Percentiles rank a stretch among this genome's conserved stretches.
phyloP scores from a whole-genome alignment of 2,329 filamentous ascomycete species.

The Aspergillus texensis region DNA sequence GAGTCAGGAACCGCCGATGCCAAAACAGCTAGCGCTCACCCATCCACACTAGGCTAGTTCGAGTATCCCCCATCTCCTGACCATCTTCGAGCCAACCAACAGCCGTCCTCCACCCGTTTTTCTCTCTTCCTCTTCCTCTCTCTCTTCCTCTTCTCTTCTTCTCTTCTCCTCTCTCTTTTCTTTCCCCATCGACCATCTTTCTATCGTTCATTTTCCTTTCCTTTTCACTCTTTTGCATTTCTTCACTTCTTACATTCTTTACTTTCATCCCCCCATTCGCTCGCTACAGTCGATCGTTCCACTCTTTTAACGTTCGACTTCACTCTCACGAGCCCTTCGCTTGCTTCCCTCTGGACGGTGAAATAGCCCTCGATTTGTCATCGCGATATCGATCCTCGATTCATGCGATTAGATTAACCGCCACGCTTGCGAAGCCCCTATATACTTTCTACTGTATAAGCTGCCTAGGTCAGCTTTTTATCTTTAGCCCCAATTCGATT shows the following conservation, averaged over 20 bases:
- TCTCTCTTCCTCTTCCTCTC: constrained; percentile 10
- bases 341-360: constrained; percentile 38
- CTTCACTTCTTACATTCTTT: constrained; percentile 28
- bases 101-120: constrained; percentile 19
- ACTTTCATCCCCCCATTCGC: constrained; percentile 32
- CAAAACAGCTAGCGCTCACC: constrained; percentile 17
- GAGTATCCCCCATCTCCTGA: constrained; percentile 23
- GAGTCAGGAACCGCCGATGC: constrained; percentile 17
- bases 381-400: constrained; percentile 3
- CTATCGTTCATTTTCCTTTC: constrained; percentile 30
- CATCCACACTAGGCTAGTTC: constrained; percentile 13
- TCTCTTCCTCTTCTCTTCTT: constrained; percentile 13
- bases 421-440: constrained; percentile 22
- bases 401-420: constrained; percentile 11
- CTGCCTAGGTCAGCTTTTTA: constrained; percentile 44
- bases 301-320: constrained; percentile 55
- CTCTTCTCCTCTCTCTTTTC: constrained; percentile 20
- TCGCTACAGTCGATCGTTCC: constrained; percentile 49
- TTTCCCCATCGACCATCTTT: constrained; percentile 27
- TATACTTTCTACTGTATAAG: constrained; percentile 27
- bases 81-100: constrained; percentile 5
- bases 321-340: constrained; percentile 37
- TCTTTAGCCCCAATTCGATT: constrained; percentile 23
- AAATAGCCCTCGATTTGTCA: constrained; percentile 18
- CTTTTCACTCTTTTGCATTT: constrained; percentile 31